Percentiles rank a stretch among this genome's conserved stretches.
Conservation (phyloP, 352 stramenopile species). For the Pythium pectinolyticum region DNA sequence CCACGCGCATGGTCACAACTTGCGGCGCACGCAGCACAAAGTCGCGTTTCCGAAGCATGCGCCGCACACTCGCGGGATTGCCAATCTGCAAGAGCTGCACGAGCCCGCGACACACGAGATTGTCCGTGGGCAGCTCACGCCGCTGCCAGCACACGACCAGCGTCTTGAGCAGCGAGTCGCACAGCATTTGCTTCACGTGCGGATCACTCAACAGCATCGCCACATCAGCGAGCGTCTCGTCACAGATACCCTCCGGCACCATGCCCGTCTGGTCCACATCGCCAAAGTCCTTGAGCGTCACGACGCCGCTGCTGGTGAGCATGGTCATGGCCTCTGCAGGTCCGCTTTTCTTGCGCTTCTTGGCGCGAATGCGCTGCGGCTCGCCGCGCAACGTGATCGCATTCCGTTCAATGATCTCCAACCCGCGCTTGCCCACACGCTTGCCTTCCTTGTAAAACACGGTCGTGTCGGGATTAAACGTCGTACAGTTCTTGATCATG, state of each 20-base stretch:
- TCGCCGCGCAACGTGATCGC: constrained; percentile 59
- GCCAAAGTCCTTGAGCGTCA: constrained; percentile 65
- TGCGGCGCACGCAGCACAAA: constrained; percentile 76
- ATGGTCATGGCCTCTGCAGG: constrained; percentile 66
- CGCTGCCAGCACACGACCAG: constrained; percentile 58
- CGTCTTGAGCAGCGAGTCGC: constrained; percentile 69
- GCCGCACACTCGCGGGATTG: constrained; percentile 71
- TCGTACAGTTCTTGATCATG: constrained; percentile 88
- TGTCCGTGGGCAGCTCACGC: constrained; percentile 79
- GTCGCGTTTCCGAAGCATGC: constrained; percentile 85
- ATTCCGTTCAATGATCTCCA: constrained; percentile 78
- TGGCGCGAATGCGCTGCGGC: constrained; percentile 71
- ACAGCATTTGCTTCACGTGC: constrained; percentile 77
- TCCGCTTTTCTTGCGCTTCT: constrained; percentile 72
- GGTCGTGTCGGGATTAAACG: constrained; percentile 83
- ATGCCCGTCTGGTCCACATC: constrained; percentile 81
- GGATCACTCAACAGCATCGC: constrained; percentile 77
- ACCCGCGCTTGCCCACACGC: constrained; percentile 76
- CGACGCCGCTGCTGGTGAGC: constrained; percentile 65
- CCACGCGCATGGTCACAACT: constrained; percentile 80
- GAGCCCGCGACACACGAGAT: constrained; percentile 70
- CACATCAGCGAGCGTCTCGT: constrained; percentile 74
- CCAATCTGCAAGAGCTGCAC: constrained; percentile 85
- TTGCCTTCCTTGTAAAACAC: constrained; percentile 90
- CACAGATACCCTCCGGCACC: constrained; percentile 79